phyloP scores from a whole-genome alignment of 176 grass and related monocot species.

The Carex cristatella region DNA sequence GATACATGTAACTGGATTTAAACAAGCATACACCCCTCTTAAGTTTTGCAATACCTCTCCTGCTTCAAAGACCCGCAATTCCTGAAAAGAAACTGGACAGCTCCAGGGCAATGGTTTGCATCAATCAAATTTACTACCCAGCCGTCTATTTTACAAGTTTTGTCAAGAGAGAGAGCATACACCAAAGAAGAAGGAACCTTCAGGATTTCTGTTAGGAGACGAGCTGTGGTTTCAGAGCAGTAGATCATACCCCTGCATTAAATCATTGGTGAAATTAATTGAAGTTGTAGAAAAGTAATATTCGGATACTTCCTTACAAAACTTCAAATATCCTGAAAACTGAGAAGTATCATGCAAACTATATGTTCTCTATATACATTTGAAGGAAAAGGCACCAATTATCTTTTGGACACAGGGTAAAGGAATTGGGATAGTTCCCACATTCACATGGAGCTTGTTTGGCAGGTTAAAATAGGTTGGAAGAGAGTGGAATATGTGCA shows the following conservation, averaged over 20 bases:
- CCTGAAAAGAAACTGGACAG: slow-evolving; percentile 79
- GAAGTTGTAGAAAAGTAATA: not conserved
- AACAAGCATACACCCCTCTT: not conserved
- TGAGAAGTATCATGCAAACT: not conserved
- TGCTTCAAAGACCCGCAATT: slow-evolving; percentile 25
- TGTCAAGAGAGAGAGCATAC: slow-evolving; percentile 39
- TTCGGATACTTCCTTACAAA: not conserved
- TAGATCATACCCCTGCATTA: slow-evolving; percentile 53
- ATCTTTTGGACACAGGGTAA: too few species aligned
- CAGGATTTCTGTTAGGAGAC: slow-evolving; percentile 51
- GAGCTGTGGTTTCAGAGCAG: slow-evolving; percentile 59
- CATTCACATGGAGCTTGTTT: too few species aligned
- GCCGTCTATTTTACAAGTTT: slow-evolving; percentile 37
- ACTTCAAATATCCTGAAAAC: not conserved
- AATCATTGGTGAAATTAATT: not conserved
- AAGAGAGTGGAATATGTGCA: too few species aligned
- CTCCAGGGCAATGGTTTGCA: slow-evolving; percentile 91
- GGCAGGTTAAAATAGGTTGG: too few species aligned
- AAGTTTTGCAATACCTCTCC: slow-evolving; percentile 33
- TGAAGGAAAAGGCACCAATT: too few species aligned
- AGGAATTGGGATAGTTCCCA: too few species aligned
- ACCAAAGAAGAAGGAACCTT: slow-evolving; percentile 55
- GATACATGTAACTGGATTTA: not conserved
- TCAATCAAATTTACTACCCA: slow-evolving; percentile 59
- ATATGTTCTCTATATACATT: too few species aligned